Evolutionary conservation across 1,139 yeast genomes (phyloP), one percentile per base, ranked within the genome.

Genomic region (Hanseniaspora sp.): DNA sequence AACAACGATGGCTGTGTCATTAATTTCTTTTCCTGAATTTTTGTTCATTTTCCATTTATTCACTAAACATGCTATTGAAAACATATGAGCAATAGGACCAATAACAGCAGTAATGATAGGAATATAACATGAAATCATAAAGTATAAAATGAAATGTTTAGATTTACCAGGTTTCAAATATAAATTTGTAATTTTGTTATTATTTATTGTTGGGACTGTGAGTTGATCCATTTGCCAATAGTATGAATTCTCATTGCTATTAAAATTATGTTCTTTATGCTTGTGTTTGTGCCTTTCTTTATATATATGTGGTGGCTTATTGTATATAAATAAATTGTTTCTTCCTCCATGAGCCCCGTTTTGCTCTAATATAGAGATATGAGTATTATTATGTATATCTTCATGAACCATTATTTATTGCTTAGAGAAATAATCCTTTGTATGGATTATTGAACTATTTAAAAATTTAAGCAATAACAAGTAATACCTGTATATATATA

Each of bases 21-120:
- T 56, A 0, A 71, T 62, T 3, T 61, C 58, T 0, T 59, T 46
- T 0, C 67, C 70, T 1, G 70, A 54, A 4, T 23, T n/a, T 1
- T 58, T 59, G 17, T 68, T 67, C 5, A 66, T 56, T 57, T 84
- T 70, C 95, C 95, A 86, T 53, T 76, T 74, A 57, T 83, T 83
- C 0, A 82, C 79, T n/a, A 84, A 72, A 1, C 90, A 85, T 1
- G 83, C 79, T 6, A 84, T 71, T 0, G 90, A 82, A 44, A 81
- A 74, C 74, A 84, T 75, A 60, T 85, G 85, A 5, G 90, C 82
- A 35, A 86, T 63, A 0, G 95, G 95, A 0, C 94, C 94, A 42
- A 82, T 62, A 60, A 90, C 83, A 1, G 94, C 88, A 0, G 88
- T 80, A 2, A 82, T 64, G 15, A 86, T 74, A 0, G 95, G 95